phyloP scores from a whole-genome alignment of 805 yeast species.

The Candida ovalis region DNA sequence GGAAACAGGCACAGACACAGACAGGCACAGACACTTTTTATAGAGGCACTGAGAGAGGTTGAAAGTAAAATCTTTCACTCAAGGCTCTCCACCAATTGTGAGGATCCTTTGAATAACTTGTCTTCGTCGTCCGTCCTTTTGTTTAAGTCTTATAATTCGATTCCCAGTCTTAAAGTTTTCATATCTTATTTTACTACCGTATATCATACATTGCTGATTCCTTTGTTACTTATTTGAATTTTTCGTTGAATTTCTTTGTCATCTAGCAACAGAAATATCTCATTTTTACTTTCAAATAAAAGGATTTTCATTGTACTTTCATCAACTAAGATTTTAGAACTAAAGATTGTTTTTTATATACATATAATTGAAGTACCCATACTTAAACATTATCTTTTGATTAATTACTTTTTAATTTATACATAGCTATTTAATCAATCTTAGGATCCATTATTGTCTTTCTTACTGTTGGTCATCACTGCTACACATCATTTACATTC shows the following conservation, averaged over 20 bases:
- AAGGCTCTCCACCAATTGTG: not conserved
- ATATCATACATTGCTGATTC: not conserved
- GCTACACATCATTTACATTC: not conserved
- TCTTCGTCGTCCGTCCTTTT: not conserved
- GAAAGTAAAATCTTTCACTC: slow-evolving; percentile 1
- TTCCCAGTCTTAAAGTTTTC: not conserved
- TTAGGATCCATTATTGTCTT: not conserved
- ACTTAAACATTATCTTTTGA: not conserved
- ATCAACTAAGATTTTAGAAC: not conserved
- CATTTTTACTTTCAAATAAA: not conserved
- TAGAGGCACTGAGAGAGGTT: not conserved
- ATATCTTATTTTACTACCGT: not conserved
- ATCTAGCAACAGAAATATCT: not conserved
- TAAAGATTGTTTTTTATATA: not conserved
- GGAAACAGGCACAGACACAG: not conserved
- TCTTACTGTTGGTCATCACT: not conserved
- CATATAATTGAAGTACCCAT: not conserved
- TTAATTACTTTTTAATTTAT: not conserved
- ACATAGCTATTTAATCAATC: not conserved
- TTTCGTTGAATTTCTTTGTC: not conserved
- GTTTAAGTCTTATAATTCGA: not conserved
- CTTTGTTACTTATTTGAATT: not conserved
- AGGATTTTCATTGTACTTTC: not conserved
- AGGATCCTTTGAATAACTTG: not conserved
- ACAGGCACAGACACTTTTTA: not conserved